Percentiles rank a stretch among this genome's conserved stretches.
phyloP scores from a whole-genome alignment of 2,329 filamentous ascomycete genomes.

The Tricladium varicosporioides region DNA sequence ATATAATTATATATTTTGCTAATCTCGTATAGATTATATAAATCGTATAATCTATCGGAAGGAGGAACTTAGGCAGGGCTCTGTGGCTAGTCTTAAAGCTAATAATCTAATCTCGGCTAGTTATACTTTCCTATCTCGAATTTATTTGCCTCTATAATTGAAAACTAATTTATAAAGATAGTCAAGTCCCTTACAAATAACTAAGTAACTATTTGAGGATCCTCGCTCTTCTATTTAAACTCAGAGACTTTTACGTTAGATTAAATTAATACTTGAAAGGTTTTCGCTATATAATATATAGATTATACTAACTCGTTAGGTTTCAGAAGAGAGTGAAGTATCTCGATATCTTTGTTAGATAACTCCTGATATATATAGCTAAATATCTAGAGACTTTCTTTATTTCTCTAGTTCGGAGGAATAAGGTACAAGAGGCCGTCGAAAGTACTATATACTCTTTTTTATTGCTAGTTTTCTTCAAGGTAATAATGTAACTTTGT shows the following conservation, averaged over 20 bases:
- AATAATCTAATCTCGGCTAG: slow-evolving; percentile 9
- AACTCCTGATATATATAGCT: slow-evolving; percentile 9
- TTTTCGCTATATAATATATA: slow-evolving; percentile 4
- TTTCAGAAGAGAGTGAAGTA: slow-evolving; percentile 5
- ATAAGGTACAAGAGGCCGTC: slow-evolving; percentile 11
- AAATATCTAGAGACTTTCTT: neutral
- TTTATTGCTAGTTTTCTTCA: slow-evolving; percentile 9
- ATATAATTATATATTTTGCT: slow-evolving; percentile 4
- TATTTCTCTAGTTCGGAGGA: slow-evolving; percentile 6
- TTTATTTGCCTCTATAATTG: slow-evolving; percentile 3
- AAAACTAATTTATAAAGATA: slow-evolving; percentile 7
- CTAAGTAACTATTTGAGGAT: slow-evolving; percentile 2
- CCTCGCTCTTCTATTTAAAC: slow-evolving; percentile 7
- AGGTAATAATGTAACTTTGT: slow-evolving; percentile 4
- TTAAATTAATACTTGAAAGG: slow-evolving; percentile 8
- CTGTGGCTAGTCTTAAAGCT: slow-evolving; percentile 6
- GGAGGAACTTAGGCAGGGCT: slow-evolving; percentile 3
- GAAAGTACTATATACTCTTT: slow-evolving; percentile 7
- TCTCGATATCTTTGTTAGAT: slow-evolving; percentile 1
- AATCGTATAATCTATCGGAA: neutral
- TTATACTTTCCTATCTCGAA: slow-evolving; percentile 1
- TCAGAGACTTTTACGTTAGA: slow-evolving; percentile 1
- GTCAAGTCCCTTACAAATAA: no score
- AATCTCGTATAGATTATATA: slow-evolving; percentile 1
- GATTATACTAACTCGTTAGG: slow-evolving; percentile 1